Evolutionary conservation across 2,329 filamentous ascomycete species (phyloP), one percentile per base, ranked within the genome.

Genomic region (Sclerotinia sclerotiorum): DNA sequence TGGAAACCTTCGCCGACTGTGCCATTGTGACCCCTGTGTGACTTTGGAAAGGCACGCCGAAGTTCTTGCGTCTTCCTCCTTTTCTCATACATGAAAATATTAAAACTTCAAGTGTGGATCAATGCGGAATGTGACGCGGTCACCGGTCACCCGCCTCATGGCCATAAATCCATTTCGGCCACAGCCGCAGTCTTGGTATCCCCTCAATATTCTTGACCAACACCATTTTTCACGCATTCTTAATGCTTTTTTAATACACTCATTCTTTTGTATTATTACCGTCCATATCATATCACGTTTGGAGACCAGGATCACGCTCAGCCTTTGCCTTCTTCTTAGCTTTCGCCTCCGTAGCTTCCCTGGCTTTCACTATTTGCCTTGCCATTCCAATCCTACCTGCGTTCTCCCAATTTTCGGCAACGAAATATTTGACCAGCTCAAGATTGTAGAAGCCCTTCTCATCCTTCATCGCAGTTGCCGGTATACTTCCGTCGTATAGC

Each of bases 391-490:
- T 73, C 3, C 77, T 69, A 5, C 79, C 79, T 11, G 85, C 78
- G 15, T 73, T 72, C 13, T 78, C 69, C 77, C 82, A 81, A 54
- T 81, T 75, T 0, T 72, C 67, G 7, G 65, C 21, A 3, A 87
- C 79, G 70, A 84, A 88, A 0, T 70, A 68, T 6, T 72, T 71
- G 2, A 85, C 80, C 2, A 75, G 73, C 0, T 81, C 80, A 35
- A 81, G 74, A 66, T 83, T 73, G 68, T 81, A 85, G n/a, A 81
- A 75, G 0, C 84, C 84, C 5, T 81, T 71, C 0, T 71, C 69
- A 35, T 80, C 76, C 57, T 73, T 77, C 24, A 82, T 71, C 1
- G 70, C 69, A 15, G 70, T 69, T 2, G 73, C 65, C 0, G 77
- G 74, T 5, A 72, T 15, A 2, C 81, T 72, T 0, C 79, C 81